Conservation (phyloP, 1,284 basidiomycete genomes). For the Cryptococcus sp. region DNA sequence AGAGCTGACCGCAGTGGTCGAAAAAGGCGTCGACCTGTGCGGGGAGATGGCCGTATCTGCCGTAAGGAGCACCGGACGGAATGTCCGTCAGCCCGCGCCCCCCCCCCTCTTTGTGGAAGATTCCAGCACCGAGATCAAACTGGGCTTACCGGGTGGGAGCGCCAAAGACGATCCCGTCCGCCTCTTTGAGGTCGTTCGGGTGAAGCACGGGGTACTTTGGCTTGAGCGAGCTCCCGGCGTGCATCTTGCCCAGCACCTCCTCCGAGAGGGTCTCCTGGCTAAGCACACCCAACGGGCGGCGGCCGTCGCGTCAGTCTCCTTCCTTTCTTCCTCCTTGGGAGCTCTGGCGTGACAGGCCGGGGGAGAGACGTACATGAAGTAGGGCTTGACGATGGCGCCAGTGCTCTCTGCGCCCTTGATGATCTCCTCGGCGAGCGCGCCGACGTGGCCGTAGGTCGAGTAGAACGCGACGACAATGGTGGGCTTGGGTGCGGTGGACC, state of each 20-base stretch:
- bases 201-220: constrained; percentile 67
- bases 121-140: not conserved
- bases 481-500: constrained; percentile 48
- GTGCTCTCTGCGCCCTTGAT: constrained; percentile 66
- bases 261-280: constrained; percentile 77
- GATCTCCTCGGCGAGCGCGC: constrained; percentile 71
- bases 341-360: too few relatives aligned
- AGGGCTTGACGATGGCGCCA: constrained; percentile 70
- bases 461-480: constrained; percentile 78
- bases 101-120: not conserved
- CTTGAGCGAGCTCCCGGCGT: constrained; percentile 57
- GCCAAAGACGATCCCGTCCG: constrained; percentile 58
- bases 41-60: constrained; percentile 55
- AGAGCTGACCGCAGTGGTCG: constrained; percentile 70
- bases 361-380: constrained; percentile 54
- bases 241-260: constrained; percentile 70
- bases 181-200: constrained; percentile 62
- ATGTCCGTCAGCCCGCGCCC: not conserved
- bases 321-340: too few relatives aligned
- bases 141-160: constrained; percentile 59
- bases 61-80: too few relatives aligned
- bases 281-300: constrained; percentile 51
- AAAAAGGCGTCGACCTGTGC: constrained; percentile 56
- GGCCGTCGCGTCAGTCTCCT: not conserved
- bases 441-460: constrained; percentile 76